Evolutionary conservation across 2,329 filamentous ascomycete species (phyloP), one percentile per base, ranked within the genome.

Genomic region (Tolypocladium paradoxum): DNA sequence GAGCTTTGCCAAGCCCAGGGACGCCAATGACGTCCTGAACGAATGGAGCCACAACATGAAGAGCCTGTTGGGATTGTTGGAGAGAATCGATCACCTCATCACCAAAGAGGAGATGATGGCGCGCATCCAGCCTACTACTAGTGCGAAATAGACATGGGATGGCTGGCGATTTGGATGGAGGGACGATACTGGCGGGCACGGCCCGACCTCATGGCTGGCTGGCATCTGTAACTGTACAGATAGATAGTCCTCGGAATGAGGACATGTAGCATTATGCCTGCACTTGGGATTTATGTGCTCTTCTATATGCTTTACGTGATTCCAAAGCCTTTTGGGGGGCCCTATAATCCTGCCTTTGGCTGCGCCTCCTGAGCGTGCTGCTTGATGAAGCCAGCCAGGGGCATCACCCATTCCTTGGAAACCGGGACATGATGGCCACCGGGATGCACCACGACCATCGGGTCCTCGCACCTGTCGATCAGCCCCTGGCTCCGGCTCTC

Each of bases 41-140:
- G 93, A 99, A 73, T 99, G 93, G 93, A 96, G 90, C 69, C 86
- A 88, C 64, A 96, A 96, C 71, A 97, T 96, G 90, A 95, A 93
- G 85, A 91, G 85, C 66, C 73, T 96, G 63, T 73, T 96, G 59
- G 90, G 89, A 12, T 73, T 92, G 53, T 68, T 96, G 65, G 90
- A 96, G 77, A 81, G 90, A 58, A 95, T 99, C 56, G 93, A 99
- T 67, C 93, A 99, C 70, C 78, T 99, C 64, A 99, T 99, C 65
- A 99, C 95, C 53, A 97, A 97, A 79, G 93, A 99, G 74, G 93
- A 99, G 78, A 99, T 99, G 93, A 99, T 99, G 93, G 93, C 93
- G 40, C 82, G 91, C 55, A 97, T 99, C 64, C 86, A 93, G 70
- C 89, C 89, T 6, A 73, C 89, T 6, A 73, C 71, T 49, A 68